Evolutionary conservation across 176 grass and related monocot genomes (phyloP), one percentile per base, ranked within the genome.

Genomic region (Triticum dicoccoides): DNA sequence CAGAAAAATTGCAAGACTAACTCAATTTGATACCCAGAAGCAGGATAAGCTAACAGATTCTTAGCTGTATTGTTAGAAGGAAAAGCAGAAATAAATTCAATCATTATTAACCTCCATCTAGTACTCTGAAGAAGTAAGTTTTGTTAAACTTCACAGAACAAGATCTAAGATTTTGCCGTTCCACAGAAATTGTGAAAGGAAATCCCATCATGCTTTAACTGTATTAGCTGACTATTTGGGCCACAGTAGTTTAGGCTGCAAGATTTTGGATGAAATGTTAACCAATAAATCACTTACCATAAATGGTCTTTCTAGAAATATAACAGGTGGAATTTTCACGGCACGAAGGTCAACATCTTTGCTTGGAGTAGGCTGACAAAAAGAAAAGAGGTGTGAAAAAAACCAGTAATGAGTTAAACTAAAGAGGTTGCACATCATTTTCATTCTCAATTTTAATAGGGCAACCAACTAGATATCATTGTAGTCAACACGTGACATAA

Each of bases 221-320:
- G 72, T 54, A 65, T 58, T 39, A 73, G 51, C 47, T 66, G 27
- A 74, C 59, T 69, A 75, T 83, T 41, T 18, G 0, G 59, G 59
- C 24, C 5, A 25, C 34, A 85, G n/a, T 82, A 63, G 27, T 86
- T 77, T 79, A 72, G 21, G 6, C 23, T 79, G 34, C 3, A 54
- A 44, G 21, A 41, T 10, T 9, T 75, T 62, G 81, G 42, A 83
- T 35, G 10, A 76, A 29, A 82, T 77, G 35, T 11, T 5, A 80
- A 66, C 33, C 81, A 69, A 61, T 15, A 59, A 76, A 64, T 86
- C 34, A 80, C 94, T 70, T 90, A 99, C 97, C 70, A 89, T 82
- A 83, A 99, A 99, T 80, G 94, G 92, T 76, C 80, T 90, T 89
- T 96, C 94, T 58, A 91, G 80, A 89, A 88, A 84, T 71, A 99